Evolutionary conservation across 1,284 basidiomycete genomes (phyloP), one percentile per base, ranked within the genome.

Genomic region (Austroboletus novae-zelandiae): DNA sequence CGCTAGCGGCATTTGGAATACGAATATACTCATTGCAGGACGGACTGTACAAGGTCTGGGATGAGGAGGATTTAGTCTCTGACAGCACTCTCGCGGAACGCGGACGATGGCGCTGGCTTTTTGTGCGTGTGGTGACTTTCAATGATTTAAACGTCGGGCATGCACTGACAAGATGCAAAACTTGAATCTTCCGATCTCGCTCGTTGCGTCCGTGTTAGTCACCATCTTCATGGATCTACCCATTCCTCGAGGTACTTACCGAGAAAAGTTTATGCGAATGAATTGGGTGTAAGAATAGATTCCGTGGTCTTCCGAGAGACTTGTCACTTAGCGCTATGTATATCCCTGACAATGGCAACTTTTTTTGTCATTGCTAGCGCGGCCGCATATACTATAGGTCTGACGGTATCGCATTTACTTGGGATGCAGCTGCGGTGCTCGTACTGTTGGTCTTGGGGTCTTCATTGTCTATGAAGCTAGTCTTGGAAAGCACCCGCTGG

Each of bases 71-170:
- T 72, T 40, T 58, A 69, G 14, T 62, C 71, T 2, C 48, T 72
- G 17, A 62, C 64, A 2, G 74, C 0, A 62, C 63, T 9, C 65
- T 74, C 4, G 65, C 66, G 7, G 56, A 61, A 17, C 58, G 51
- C 2, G 62, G 66, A 8, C 55, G 65, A 20, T 74, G 73, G 73
- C 57, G 73, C 13, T 73, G 70, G 70, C 57, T 74, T 13, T 74
- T 51, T 74, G 53, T 63, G 27, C 32, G 54, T 36, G 9, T 32
- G 31, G 9, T 27, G 34, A 9, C n/a, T 2, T 20, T 5, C 15
- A n/a, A n/a, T 17, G 10, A 11, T 17, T 11, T 20, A 7, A 39
- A 39, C 17, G 14, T 15, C 11, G 36, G 20, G 32, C 3, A 23
- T 23, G 17, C 27, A 15, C 32, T 44, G 6, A 18, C 27, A 5